Percentiles rank a stretch among this genome's conserved stretches.
Evolutionary conservation across 1,284 basidiomycete species (phyloP).

Genomic region (Sparassis latifolia): DNA sequence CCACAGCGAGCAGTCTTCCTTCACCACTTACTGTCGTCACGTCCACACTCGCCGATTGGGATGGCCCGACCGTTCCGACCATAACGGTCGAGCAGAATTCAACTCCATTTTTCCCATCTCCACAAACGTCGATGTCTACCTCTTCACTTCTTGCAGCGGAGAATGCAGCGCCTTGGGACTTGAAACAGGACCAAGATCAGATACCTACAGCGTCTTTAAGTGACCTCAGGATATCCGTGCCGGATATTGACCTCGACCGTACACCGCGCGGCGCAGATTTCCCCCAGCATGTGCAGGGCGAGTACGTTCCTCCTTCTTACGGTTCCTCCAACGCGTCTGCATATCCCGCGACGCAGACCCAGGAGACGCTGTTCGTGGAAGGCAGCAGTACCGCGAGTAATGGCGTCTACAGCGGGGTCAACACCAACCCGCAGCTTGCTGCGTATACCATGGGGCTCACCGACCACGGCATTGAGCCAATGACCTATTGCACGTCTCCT

Average conservation of each 20-base stretch:
- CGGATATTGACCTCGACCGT: constrained; percentile 15
- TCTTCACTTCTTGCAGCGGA: not conserved
- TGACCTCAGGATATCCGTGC: not conserved
- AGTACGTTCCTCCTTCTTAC: constrained; percentile 1
- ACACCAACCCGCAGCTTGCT: constrained; percentile 7
- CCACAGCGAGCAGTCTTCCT: constrained; percentile 16
- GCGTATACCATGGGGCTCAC: constrained; percentile 17
- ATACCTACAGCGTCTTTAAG: not conserved
- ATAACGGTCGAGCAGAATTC: not conserved
- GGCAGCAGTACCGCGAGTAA: not conserved
- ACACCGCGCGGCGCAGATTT: constrained; percentile 17
- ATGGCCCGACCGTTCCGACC: not conserved
- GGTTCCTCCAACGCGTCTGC: not conserved
- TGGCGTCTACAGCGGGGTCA: constrained; percentile 8
- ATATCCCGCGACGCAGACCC: not conserved
- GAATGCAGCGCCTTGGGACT: not conserved
- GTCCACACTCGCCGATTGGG: constrained; percentile 14
- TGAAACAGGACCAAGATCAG: not conserved
- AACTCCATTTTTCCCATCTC: not conserved
- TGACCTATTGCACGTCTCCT: constrained; percentile 9
- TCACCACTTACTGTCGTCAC: constrained; percentile 26
- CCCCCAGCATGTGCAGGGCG: constrained; percentile 10
- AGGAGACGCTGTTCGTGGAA: not conserved
- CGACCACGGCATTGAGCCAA: constrained; percentile 11
- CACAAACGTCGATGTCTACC: not conserved